Evolutionary conservation across 1,139 yeast genomes (phyloP), one percentile per base, ranked within the genome.

Genomic region (Komagataea norvegica): DNA sequence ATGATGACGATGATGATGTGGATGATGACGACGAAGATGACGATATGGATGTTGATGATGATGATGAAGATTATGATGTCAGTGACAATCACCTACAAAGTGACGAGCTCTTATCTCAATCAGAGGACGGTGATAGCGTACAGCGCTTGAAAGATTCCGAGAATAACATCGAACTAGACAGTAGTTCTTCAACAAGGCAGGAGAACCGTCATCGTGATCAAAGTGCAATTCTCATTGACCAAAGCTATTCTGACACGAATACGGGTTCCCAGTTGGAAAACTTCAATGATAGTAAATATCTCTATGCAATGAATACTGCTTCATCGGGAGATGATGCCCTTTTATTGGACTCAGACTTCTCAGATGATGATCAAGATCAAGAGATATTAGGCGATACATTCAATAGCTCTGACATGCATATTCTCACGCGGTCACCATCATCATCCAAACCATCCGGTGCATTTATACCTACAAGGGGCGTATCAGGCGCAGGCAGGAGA

Each of bases 261-360:
- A 33, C 37, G n/a, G 30, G 42, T 4, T 37, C 45, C 6, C 42
- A 39, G n/a, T 20, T 15, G 8, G 32, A 24, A 8, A 27, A 36
- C 19, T 31, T 27, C 14, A 31, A 33, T 19, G 35, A 35, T 6
- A 34, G 26, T 14, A 37, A 37, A 19, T 41, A 32, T 34, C 20
- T 47, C 5, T 52, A 54, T 36, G 59, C 56, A 36, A 33, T 13
- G 4, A 28, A 33, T 10, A 52, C 55, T 19, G 57, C 44, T 3
- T 62, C 67, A 0, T 63, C 68, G 1, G 48, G 47, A 10, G 54
- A 61, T 43, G 67, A 65, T 29, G 61, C 57, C 23, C 53, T 67
- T 2, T 38, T 64, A 7, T 38, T 64, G 18, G 68, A 60, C 27
- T 64, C 68, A 1, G 70, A 64, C 29, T 60, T 54, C 39, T 59